phyloP scores from a whole-genome alignment of 2,329 filamentous ascomycete genomes.

The Sarocladiaceae sp. region DNA sequence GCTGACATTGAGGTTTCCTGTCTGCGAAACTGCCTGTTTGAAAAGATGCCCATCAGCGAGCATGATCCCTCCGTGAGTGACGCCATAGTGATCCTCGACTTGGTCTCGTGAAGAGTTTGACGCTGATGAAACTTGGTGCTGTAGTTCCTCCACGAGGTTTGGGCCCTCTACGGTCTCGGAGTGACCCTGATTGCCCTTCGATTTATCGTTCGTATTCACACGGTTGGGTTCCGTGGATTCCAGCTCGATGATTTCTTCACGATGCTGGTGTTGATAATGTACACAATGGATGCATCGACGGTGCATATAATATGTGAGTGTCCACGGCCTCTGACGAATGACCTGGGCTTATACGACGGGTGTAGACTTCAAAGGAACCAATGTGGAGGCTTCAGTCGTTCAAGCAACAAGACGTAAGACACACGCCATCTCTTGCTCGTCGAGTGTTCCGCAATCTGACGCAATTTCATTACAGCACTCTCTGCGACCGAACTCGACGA shows the following conservation, averaged over 20 bases:
- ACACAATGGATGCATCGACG: conserved; percentile 28
- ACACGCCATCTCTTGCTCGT: accelerated
- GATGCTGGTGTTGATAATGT: conserved; percentile 27
- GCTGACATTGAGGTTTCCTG: no score
- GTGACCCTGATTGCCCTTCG: conserved; percentile 25
- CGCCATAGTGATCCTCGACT: no score
- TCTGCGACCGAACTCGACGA: conserved; percentile 22
- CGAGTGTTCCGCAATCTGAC: neutral
- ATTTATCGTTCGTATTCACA: conserved; percentile 30
- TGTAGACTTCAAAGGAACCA: conserved; percentile 19
- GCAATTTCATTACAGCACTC: conserved; percentile 14
- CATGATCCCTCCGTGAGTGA: no score
- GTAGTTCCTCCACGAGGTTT: conserved; percentile 27
- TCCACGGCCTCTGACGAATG: neutral
- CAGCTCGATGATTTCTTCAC: conserved; percentile 34
- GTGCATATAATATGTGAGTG: conserved; percentile 28
- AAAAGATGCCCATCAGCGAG: no score
- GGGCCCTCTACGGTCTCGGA: conserved; percentile 27
- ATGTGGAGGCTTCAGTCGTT: conserved; percentile 15
- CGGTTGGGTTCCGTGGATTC: conserved; percentile 30
- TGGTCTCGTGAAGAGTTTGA: no score
- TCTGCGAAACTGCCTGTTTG: no score
- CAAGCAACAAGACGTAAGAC: conserved; percentile 11
- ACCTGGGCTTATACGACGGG: neutral
- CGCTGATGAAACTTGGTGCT: no score